These are phyloP conservation scores for Purshia tridentata DNA, from an alignment of 306 rosid genomes.

Conservation along the genomic window DNA sequence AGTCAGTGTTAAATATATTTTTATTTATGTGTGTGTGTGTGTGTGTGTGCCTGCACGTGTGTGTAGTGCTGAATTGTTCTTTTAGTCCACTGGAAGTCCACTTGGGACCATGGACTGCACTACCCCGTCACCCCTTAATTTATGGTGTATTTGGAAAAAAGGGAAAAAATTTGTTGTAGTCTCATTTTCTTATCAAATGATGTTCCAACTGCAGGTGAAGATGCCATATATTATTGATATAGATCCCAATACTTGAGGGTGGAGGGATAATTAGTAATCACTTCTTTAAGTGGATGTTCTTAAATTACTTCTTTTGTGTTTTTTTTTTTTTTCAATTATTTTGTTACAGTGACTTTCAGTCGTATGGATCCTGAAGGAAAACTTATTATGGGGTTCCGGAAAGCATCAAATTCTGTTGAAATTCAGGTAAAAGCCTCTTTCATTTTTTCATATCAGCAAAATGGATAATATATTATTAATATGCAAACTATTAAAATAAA, in stretches of 20 bases:
- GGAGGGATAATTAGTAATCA: not conserved
- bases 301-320: not conserved
- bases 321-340: not conserved
- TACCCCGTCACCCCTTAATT: not conserved
- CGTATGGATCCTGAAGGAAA: conserved; percentile 99
- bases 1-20: not conserved
- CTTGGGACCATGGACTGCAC: not conserved
- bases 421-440: conserved; percentile 66
- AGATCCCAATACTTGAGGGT: not conserved
- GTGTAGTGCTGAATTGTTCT: not conserved
- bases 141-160: not conserved
- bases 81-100: not conserved
- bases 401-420: conserved; percentile 69
- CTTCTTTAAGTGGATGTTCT: not conserved
- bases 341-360: conserved; percentile 82
- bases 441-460: conserved; percentile 39
- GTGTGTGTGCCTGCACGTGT: not conserved
- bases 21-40: no score
- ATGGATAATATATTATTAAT: conserved; percentile 40
- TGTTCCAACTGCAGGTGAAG: not conserved
- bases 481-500: conserved; percentile 48
- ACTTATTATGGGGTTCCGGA: conserved; percentile 96
- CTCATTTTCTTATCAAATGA: not conserved
- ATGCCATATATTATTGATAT: no score
- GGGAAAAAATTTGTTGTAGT: not conserved